Percentiles rank a stretch among this genome's conserved stretches.
Conservation (phyloP, 2,329 filamentous ascomycete species). For the Aspergillus fumigatus region DNA sequence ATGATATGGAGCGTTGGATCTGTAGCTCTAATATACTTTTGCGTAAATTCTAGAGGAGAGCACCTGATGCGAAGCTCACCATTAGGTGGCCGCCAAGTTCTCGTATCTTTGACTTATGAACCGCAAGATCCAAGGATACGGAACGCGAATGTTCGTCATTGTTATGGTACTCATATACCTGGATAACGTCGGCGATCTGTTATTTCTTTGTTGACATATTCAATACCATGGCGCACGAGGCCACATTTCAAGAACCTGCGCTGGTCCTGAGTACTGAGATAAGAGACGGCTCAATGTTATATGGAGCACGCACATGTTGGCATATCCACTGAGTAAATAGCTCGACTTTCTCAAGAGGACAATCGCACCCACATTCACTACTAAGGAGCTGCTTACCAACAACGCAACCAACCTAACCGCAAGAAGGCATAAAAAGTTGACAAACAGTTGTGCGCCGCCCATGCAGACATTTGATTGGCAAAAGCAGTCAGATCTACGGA, state of each 20-base stretch:
- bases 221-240: neutral
- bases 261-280: slow-evolving; percentile 1
- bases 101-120: slow-evolving; percentile 1
- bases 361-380: neutral
- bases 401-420: neutral
- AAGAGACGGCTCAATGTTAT: neutral
- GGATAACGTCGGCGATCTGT: too few relatives aligned
- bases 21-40: slow-evolving; percentile 1
- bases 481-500: slow-evolving; percentile 12
- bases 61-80: slow-evolving; percentile 5
- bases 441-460: slow-evolving; percentile 7
- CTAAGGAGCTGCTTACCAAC: too few relatives aligned
- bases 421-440: slow-evolving; percentile 10
- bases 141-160: neutral
- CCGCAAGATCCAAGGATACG: neutral
- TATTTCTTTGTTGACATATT: neutral
- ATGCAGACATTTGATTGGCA: slow-evolving; percentile 8
- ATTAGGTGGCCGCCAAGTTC: slow-evolving; percentile 1
- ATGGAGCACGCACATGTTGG: neutral
- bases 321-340: neutral
- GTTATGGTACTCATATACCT: neutral
- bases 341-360: neutral
- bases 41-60: neutral
- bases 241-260: neutral
- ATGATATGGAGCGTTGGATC: neutral